Evolutionary conservation across 805 yeast genomes (phyloP).

Genomic region (Myxozyma lipomycoides): DNA sequence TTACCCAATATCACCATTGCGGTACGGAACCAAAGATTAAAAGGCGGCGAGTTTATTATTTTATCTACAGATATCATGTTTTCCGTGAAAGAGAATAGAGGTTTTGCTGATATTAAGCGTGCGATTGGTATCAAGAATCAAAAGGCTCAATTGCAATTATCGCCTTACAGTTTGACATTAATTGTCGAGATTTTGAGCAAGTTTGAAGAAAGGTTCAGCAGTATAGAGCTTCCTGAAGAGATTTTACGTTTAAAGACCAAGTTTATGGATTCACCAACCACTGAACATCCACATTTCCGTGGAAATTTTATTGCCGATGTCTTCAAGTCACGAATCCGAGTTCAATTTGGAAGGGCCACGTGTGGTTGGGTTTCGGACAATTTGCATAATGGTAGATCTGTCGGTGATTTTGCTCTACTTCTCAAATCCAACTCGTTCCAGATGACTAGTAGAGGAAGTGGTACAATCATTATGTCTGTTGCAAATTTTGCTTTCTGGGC

Average conservation of each 20-base stretch:
- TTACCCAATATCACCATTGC: conserved; percentile 14
- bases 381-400: background rate
- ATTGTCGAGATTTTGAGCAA: conserved; percentile 23
- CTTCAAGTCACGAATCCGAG: conserved; percentile 12
- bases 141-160: conserved; percentile 3
- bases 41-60: conserved; percentile 10
- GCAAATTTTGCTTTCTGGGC: conserved; percentile 7
- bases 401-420: conserved; percentile 5
- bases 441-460: conserved; percentile 14
- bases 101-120: background rate
- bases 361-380: conserved; percentile 23
- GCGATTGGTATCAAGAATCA: conserved; percentile 15
- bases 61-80: conserved; percentile 14
- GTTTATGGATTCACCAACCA: conserved; percentile 1
- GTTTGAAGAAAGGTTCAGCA: conserved; percentile 19
- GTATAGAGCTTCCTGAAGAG: conserved; percentile 20
- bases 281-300: background rate
- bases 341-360: conserved; percentile 7
- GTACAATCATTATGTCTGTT: conserved; percentile 10
- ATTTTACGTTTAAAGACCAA: conserved; percentile 7
- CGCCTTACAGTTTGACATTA: conserved; percentile 23
- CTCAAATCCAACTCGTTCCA: conserved; percentile 9
- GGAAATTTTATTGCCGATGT: background rate
- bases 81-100: conserved; percentile 12
- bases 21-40: conserved; percentile 10